phyloP scores from a whole-genome alignment of 2,329 filamentous ascomycete genomes.

The Leptographium lundbergii region DNA sequence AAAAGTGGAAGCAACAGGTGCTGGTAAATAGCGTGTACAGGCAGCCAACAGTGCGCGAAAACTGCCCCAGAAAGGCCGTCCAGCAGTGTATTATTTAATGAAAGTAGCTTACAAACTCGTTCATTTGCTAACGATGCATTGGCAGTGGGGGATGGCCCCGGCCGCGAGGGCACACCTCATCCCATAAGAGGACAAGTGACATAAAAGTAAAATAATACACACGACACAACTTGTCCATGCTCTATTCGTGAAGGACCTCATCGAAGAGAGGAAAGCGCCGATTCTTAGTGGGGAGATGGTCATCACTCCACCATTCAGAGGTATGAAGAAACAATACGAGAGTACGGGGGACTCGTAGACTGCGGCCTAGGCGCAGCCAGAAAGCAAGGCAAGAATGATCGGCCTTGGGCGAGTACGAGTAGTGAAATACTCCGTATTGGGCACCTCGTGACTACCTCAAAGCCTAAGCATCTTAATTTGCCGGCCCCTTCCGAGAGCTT shows the following conservation, averaged over 20 bases:
- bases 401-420: neutral
- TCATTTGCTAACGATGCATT: neutral
- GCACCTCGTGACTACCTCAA: neutral
- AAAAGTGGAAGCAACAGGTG: conserved; percentile 5
- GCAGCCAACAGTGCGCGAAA: neutral
- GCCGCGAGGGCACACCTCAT: neutral
- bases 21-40: conserved; percentile 1
- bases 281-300: neutral
- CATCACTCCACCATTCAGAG: neutral
- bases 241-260: neutral
- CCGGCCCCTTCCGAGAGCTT: neutral
- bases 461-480: neutral
- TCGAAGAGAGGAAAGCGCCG: neutral
- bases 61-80: neutral
- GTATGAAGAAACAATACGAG: neutral
- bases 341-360: neutral
- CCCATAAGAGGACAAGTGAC: neutral
- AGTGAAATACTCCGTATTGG: too few relatives aligned
- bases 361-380: neutral
- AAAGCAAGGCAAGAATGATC: neutral
- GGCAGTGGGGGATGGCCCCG: neutral
- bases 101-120: neutral
- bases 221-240: neutral
- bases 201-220: neutral
- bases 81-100: neutral